Evolutionary conservation across 2,329 filamentous ascomycete genomes (phyloP), one percentile per base, ranked within the genome.

Genomic region (Sclerotinia trifoliorum): DNA sequence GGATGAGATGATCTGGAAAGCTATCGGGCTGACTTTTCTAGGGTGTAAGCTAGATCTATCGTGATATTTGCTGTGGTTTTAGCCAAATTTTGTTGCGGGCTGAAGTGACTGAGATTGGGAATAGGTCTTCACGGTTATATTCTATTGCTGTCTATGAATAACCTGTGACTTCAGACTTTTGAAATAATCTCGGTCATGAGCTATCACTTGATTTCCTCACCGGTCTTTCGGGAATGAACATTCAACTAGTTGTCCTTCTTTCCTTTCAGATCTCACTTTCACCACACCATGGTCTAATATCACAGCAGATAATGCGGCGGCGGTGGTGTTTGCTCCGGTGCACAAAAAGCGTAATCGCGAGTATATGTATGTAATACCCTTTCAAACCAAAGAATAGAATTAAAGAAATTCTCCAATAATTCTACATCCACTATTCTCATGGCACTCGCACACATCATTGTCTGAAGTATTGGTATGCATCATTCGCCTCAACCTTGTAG

Each of bases 141-240:
- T 39, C 39, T 11, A 39, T 39, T 21, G 62, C 17, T 32, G n/a
- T 42, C 6, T 17, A 21, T 17, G 29, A n/a, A 17, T 11, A n/a
- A 32, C 5, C n/a, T 13, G 8, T 26, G 19, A 54, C 4, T 3
- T 54, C 7, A 29, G 19, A 54, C 4, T 3, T 54, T 7, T 54
- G n/a, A 42, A 42, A n/a, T 42, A 21, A 42, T 24, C 61, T 42
- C 32, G 21, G 3, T 48, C 1, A 42, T 54, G 2, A 64, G 35
- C 48, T 64, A 10, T 48, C 32, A 64, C 5, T 54, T n/a, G 52
- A 35, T n/a, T 64, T 42, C 61, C 42, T 42, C 48, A 54, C 32
- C 5, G 35, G 49, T 15, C 32, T 54, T 17, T 64, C 42, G n/a
- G 61, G 61, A 26, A 64, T 64, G 32, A 64, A 64, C 24, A 24